Evolutionary conservation across 129 eudicot genomes (phyloP).

Genomic region (Heracleum sosnowskyi): DNA sequence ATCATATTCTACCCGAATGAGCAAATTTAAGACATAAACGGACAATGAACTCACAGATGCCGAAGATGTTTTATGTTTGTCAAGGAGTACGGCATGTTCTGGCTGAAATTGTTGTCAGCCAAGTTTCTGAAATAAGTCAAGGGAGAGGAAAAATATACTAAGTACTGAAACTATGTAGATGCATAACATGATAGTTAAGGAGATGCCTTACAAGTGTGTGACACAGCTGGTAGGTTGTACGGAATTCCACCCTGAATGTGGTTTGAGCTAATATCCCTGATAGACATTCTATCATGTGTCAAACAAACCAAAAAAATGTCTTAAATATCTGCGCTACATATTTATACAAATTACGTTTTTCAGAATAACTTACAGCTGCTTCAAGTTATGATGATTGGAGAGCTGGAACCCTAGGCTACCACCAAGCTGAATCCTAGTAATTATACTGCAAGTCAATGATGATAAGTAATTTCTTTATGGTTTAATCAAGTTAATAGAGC

Average conservation of each 20-base stretch:
- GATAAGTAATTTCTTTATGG: neutral
- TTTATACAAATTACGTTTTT: neutral
- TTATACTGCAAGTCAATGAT: constrained; percentile 35
- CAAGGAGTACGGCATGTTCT: constrained; percentile 61
- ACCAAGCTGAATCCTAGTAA: constrained; percentile 51
- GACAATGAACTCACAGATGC: constrained; percentile 58
- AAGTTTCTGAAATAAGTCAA: constrained; percentile 51
- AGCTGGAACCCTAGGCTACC: constrained; percentile 70
- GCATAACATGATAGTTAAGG: constrained; percentile 4
- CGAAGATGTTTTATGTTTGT: constrained; percentile 48
- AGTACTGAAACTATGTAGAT: neutral
- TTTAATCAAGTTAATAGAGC: neutral
- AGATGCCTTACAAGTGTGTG: constrained; percentile 67
- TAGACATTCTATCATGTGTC: constrained; percentile 1
- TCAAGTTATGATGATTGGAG: constrained; percentile 50
- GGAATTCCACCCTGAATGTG: constrained; percentile 67
- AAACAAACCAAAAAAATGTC: neutral
- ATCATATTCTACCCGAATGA: constrained; percentile 8
- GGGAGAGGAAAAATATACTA: neutral
- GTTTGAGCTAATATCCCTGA: constrained; percentile 78
- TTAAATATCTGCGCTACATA: neutral
- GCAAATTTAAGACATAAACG: neutral
- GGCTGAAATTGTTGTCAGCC: constrained; percentile 65
- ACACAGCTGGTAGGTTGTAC: constrained; percentile 53
- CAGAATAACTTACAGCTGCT: constrained; percentile 56